These are phyloP conservation scores for Dysphania ambrosioides DNA, from an alignment of 148 eudicot genomes.

Conservation along the genomic window DNA sequence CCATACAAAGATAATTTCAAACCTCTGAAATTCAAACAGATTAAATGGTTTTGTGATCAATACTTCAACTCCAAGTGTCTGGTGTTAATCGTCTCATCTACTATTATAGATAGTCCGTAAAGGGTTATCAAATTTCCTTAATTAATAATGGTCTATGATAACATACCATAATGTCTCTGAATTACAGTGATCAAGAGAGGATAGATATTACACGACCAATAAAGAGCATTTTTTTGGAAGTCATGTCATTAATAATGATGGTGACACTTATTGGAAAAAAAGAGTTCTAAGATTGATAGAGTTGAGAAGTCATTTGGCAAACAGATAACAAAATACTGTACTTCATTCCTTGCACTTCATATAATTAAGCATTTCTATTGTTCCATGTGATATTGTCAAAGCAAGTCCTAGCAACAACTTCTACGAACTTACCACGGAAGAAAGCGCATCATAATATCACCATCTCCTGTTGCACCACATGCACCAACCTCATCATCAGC, in stretches of 20 bases:
- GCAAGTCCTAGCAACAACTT: neutral
- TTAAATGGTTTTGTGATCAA: constrained; percentile 5
- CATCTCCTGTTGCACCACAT: constrained; percentile 97
- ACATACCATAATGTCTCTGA: too few relatives aligned
- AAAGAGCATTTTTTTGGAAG: too few relatives aligned
- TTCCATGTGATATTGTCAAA: neutral
- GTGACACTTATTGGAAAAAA: too few relatives aligned
- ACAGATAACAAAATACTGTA: neutral
- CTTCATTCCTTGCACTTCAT: neutral
- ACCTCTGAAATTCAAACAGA: neutral
- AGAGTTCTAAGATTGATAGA: neutral
- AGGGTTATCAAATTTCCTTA: too few relatives aligned
- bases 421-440: constrained; percentile 68
- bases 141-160: too few relatives aligned
- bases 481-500: constrained; percentile 92
- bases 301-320: neutral
- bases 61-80: neutral
- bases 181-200: too few relatives aligned
- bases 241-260: too few relatives aligned
- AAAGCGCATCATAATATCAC: constrained; percentile 99
- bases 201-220: too few relatives aligned
- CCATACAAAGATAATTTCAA: neutral
- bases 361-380: neutral
- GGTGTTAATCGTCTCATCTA: neutral
- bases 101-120: too few relatives aligned